Percentiles rank a stretch among this genome's conserved stretches.
Conservation (phyloP, 805 yeast species). For the Pichia membranifaciens region DNA sequence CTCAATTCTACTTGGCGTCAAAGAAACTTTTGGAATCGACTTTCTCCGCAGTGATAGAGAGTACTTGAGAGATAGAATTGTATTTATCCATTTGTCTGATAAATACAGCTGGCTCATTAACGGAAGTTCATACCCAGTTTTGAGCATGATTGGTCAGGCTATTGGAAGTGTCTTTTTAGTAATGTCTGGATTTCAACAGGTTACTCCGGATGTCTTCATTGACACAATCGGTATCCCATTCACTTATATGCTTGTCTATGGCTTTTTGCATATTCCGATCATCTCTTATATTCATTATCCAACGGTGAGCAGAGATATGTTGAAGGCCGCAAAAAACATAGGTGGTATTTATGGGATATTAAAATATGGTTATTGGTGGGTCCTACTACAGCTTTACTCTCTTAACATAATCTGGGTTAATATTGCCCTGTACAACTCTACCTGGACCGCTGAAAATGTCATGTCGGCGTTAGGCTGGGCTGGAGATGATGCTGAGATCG, state of each 20-base stretch:
- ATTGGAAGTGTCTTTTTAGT: conserved; percentile 68
- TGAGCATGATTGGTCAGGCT: conserved; percentile 85
- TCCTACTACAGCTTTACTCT: conserved; percentile 57
- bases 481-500: conserved; percentile 22
- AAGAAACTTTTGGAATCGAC: conserved; percentile 25
- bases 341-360: conserved; percentile 23
- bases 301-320: conserved; percentile 82
- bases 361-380: conserved; percentile 66
- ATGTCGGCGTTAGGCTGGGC: conserved; percentile 53
- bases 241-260: conserved; percentile 58
- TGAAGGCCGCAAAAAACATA: conserved; percentile 12
- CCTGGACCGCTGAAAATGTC: conserved; percentile 88
- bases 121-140: conserved; percentile 64
- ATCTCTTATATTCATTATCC: conserved; percentile 94
- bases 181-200: conserved; percentile 59
- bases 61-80: conserved; percentile 25
- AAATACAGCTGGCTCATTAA: conserved; percentile 52
- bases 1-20: conserved; percentile 21
- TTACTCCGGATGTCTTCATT: conserved; percentile 84
- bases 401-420: conserved; percentile 62
- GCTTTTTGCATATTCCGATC: conserved; percentile 63
- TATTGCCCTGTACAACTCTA: conserved; percentile 69
- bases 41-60: conserved; percentile 16
- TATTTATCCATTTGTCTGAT: conserved; percentile 29
- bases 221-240: conserved; percentile 96